Conservation (phyloP, 257 asterid genomes). For the Schizonepeta tenuifolia region DNA sequence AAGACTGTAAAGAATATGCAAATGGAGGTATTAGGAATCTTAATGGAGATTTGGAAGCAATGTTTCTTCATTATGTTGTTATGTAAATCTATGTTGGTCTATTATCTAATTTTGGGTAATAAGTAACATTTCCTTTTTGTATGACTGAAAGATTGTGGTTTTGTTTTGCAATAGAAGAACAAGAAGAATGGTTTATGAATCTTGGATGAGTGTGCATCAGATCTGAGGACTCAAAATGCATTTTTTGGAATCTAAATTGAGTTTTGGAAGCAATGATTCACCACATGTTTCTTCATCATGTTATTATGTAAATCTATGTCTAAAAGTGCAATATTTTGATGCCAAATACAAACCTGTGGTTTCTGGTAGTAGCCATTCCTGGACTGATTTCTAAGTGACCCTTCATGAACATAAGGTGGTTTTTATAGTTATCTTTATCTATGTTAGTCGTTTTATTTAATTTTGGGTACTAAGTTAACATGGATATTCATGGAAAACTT, state of each 20-base stretch:
- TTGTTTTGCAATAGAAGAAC: neutral
- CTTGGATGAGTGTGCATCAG: neutral
- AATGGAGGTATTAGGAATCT: neutral
- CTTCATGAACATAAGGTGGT: neutral
- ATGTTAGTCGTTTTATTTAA: neutral
- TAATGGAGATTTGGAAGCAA: neutral
- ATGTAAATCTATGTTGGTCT: neutral
- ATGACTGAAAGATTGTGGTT: neutral
- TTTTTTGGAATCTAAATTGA: neutral
- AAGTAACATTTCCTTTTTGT: neutral
- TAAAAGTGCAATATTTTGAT: neutral
- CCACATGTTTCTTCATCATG: neutral
- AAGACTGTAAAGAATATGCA: neutral
- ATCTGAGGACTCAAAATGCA: neutral
- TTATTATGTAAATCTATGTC: neutral
- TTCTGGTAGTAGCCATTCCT: neutral
- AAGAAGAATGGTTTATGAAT: neutral
- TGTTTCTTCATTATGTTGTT: conserved; percentile 1
- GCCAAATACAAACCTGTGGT: neutral
- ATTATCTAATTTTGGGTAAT: neutral
- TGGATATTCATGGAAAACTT: neutral
- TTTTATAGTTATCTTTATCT: neutral
- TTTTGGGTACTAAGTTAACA: neutral
- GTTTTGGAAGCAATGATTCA: neutral
- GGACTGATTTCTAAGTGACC: neutral